Evolutionary conservation across 768 basidiomycete genomes (phyloP), one percentile per base, ranked within the genome.

Genomic region (Calocera cornea): DNA sequence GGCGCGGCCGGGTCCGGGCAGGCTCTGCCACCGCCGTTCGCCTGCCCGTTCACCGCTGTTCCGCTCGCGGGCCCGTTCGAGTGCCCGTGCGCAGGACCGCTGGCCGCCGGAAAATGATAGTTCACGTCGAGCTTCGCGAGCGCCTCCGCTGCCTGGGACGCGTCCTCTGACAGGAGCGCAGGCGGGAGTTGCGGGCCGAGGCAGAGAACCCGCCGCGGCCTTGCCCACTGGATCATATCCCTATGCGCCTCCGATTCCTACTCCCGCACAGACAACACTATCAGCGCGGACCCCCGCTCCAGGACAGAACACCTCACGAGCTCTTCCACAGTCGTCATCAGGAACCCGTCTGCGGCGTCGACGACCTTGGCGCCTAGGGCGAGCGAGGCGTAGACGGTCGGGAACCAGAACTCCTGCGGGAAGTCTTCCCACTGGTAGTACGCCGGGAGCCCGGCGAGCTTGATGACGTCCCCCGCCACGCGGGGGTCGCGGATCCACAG

Each of bases 391-490:
- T 60, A 60, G 54, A 60, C 31, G 2, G 54, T 60, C 24, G 54
- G 54, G 54, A 60, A 60, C 54, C 54, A 60, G 54, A 60, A 60
- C 54, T 60, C 14, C 54, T 60, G 54, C 27, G 54, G 54, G 27
- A 60, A 60, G 54, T 60, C 54, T 19, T 60, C 54, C 54, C 54
- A 60, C 54, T 60, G 54, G 27, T 29, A 60, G 31, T 60, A 60
- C 14, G 54, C 14, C 27, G 54, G 54, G 14, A 60, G 11, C 27
- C 54, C 54, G 2, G 54, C 24, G 27, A 60, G 54, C 14, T 22
- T 12, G 2, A 60, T 27, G 31, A 60, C 19, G 22, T 60, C 54
- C 5, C 54, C 54, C 14, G 24, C 5, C 10, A 60, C 54, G 31
- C 54, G 54, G 22, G 14, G 54, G 54, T 60, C 54, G 24, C 54